Conservation (phyloP, 1,139 yeast genomes). For the Suhomyces maxii region DNA sequence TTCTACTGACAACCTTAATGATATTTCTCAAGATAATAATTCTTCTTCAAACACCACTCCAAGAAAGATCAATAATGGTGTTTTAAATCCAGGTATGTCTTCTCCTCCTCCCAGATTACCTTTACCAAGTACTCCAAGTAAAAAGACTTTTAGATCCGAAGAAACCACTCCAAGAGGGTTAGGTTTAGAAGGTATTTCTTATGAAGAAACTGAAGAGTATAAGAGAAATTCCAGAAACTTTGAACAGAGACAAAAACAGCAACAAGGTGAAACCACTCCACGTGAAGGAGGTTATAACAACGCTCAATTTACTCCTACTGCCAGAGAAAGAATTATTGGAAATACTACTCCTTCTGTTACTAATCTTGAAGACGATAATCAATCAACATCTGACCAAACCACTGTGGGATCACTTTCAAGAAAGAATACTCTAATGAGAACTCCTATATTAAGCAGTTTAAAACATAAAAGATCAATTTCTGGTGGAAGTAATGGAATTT, state of each 20-base stretch:
- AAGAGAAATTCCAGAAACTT: constrained; percentile 5
- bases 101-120: constrained; percentile 42
- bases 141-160: constrained; percentile 11
- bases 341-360: constrained; percentile 39
- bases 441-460: constrained; percentile 32
- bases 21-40: constrained; percentile 13
- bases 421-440: constrained; percentile 30
- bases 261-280: constrained; percentile 8
- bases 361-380: constrained; percentile 30
- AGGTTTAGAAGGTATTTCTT: constrained; percentile 42
- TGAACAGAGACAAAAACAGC: constrained; percentile 7
- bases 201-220: constrained; percentile 14
- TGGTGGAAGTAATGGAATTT: constrained; percentile 32
- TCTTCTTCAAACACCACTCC: constrained; percentile 18
- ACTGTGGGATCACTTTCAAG: constrained; percentile 20
- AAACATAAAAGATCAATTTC: constrained; percentile 46
- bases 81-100: constrained; percentile 12
- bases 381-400: constrained; percentile 3
- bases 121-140: constrained; percentile 25
- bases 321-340: constrained; percentile 9
- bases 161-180: constrained; percentile 36
- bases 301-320: constrained; percentile 7
- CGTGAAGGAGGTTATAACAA: constrained; percentile 7
- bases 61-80: constrained; percentile 11
- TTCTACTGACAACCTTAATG: constrained; percentile 18